These are phyloP conservation scores for Didymella arachidicola DNA, from an alignment of 2,329 filamentous ascomycete species.

Conservation along the genomic window DNA sequence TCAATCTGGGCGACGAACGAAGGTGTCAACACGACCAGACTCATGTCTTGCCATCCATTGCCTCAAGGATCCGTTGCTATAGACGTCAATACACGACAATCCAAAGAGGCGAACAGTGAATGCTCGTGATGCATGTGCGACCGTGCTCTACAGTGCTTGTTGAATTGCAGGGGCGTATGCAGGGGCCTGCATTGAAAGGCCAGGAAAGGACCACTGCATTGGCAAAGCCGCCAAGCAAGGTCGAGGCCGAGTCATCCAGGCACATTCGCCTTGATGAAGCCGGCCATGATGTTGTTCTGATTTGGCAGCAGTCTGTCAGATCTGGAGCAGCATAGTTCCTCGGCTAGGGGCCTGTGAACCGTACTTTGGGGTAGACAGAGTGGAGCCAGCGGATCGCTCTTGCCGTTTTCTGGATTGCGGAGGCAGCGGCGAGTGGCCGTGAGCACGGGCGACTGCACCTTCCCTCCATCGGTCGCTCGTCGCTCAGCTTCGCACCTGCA, in stretches of 20 bases:
- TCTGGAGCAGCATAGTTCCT: constrained; percentile 14
- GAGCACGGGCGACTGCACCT: constrained; percentile 32
- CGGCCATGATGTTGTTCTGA: constrained; percentile 2
- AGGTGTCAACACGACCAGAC: background rate
- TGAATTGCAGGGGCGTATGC: constrained; percentile 25
- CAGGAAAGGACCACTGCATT: constrained; percentile 15
- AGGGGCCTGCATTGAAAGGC: constrained; percentile 21
- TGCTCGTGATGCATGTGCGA: constrained; percentile 21
- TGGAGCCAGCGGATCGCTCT: constrained; percentile 35
- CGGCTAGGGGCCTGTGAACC: constrained; percentile 17
- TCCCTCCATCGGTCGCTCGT: constrained; percentile 25
- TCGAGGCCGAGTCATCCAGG: background rate
- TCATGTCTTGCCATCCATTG: background rate
- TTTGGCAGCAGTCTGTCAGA: constrained; percentile 8
- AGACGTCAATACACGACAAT: background rate
- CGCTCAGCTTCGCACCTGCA: constrained; percentile 19
- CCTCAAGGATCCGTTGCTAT: background rate
- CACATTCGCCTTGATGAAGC: constrained; percentile 2
- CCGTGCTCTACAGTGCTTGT: constrained; percentile 20
- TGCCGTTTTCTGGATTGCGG: constrained; percentile 37
- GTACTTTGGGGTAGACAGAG: constrained; percentile 21
- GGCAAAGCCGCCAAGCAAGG: constrained; percentile 10
- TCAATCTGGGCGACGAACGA: background rate
- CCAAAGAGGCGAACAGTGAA: constrained; percentile 5
- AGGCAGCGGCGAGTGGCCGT: constrained; percentile 32